phyloP scores from a whole-genome alignment of 495 filamentous ascomycete genomes.

The Lindgomyces ingoldianus region DNA sequence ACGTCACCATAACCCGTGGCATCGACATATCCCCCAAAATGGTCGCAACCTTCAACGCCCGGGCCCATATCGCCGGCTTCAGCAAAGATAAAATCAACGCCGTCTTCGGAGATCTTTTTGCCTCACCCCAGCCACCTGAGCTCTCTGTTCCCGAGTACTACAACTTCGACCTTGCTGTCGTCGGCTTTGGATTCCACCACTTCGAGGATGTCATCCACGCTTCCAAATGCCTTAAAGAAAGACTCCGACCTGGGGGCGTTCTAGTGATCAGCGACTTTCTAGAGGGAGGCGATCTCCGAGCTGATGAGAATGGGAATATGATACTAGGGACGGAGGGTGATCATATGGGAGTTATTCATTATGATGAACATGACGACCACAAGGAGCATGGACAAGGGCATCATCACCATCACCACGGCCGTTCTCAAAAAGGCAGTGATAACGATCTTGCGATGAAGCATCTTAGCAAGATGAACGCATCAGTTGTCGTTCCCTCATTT shows the following conservation, averaged over 20 bases:
- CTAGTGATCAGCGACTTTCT: conserved; percentile 68
- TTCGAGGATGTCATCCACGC: conserved; percentile 62
- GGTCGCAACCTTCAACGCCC: conserved; percentile 33
- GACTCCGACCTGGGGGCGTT: conserved; percentile 64
- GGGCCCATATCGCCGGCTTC: conserved; percentile 6
- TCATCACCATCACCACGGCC: conserved; percentile 8
- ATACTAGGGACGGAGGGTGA: conserved; percentile 21
- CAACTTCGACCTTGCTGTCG: conserved; percentile 63
- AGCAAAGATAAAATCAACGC: conserved; percentile 52
- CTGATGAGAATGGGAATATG: conserved; percentile 42
- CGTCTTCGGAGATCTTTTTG: conserved; percentile 61
- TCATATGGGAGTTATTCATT: conserved; percentile 56
- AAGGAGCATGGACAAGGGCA: conserved; percentile 10
- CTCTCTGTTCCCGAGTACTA: conserved; percentile 54
- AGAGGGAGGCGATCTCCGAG: conserved; percentile 39
- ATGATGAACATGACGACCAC: conserved; percentile 37
- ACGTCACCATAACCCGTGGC: conserved; percentile 61
- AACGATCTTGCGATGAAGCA: neutral
- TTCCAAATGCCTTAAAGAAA: conserved; percentile 56
- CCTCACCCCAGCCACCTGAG: conserved; percentile 41
- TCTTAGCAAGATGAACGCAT: conserved; percentile 3
- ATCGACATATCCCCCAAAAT: conserved; percentile 66
- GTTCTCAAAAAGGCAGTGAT: neutral
- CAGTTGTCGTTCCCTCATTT: conserved; percentile 20
- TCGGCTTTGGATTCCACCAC: conserved; percentile 72